Base-by-base conservation (phyloP, 2,329 filamentous ascomycete genomes). In the Bipolaris oryzae region DNA sequence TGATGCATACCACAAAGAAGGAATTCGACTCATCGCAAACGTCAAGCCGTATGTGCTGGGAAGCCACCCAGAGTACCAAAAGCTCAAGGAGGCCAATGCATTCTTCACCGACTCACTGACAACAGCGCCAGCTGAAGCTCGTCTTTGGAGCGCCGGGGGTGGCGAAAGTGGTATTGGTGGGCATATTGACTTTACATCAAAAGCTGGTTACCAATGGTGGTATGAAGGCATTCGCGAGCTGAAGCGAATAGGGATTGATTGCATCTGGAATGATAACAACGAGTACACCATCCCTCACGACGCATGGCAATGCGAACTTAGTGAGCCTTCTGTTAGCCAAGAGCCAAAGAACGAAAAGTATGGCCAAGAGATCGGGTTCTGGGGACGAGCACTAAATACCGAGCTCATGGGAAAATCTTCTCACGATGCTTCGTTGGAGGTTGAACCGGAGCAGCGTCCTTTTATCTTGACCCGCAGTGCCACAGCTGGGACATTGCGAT, bases 221-320 rank as follows among this genome's bases (percentile, higher is more conserved):
- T 88, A 85, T 58, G 79, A 89, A 0, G 88, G 89, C 1, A 84
- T 89, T 7, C 82, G 84, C 56, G 82, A 81, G 47, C 79, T 91
- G 1, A 85, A 85, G 52, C 77, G 83, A 23, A 76, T 85, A 7
- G 88, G 88, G 1, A 88, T 91, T 53, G 88, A 90, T 62, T 88
- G 83, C 45, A 90, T 91, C 77, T 91, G 89, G 89, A 91, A 91
- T 62, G 89, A 91, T 70, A 91, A 91, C 74, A 91, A 91, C 63
- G 89, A 91, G 72, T 91, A 90, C 71, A 87, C 85, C 0, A 80
- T 89, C 2, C 82, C 86, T 0, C 80, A 85, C 58, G 89, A 91
- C 57, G 79, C 83, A 21, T 91, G 88, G 88, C 76, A 85, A 53
- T 83, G 86, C 49, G 83, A 84, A 0, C 77, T 90, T 0, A 80